Percentiles rank a stretch among this genome's conserved stretches.
Evolutionary conservation across 1,284 basidiomycete species (phyloP).

Genomic region (Ganoderma meredithae): DNA sequence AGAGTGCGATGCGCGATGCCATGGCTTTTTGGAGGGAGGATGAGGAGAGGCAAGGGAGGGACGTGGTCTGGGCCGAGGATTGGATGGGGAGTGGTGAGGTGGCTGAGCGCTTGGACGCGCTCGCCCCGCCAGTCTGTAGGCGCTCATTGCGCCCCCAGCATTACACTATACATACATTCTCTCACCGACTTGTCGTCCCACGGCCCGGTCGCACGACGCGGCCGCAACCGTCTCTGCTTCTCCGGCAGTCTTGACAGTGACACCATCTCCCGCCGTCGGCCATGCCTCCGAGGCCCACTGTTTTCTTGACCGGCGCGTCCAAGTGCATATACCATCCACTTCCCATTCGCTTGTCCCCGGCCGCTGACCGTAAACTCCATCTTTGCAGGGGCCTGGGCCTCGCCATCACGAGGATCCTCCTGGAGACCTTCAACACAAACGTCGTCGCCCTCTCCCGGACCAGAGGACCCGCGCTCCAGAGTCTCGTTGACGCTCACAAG

Average conservation of each 20-base stretch:
- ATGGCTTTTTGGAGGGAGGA: slow-evolving; percentile 50
- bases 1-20: slow-evolving; percentile 69
- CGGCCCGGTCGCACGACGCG: slow-evolving; percentile 20
- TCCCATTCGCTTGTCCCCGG: slow-evolving; percentile 8
- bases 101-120: slow-evolving; percentile 36
- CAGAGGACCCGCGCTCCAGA: slow-evolving; percentile 64
- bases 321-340: slow-evolving; percentile 52
- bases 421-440: slow-evolving; percentile 63
- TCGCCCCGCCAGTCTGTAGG: slow-evolving; percentile 33
- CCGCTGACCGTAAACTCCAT: slow-evolving; percentile 40
- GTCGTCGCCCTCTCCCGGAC: slow-evolving; percentile 84
- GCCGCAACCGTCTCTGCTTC: slow-evolving; percentile 10
- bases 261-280: background rate
- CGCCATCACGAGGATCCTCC: slow-evolving; percentile 69
- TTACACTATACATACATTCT: no score
- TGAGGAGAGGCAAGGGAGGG: slow-evolving; percentile 39
- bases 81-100: slow-evolving; percentile 35
- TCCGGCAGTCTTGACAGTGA: slow-evolving; percentile 16
- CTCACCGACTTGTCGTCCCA: slow-evolving; percentile 25
- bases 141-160: slow-evolving; percentile 31
- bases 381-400: slow-evolving; percentile 81
- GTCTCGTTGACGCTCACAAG: slow-evolving; percentile 55
- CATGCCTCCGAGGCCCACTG: slow-evolving; percentile 50
- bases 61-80: slow-evolving; percentile 34
- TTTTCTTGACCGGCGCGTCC: slow-evolving; percentile 81